phyloP scores from a whole-genome alignment of 139 green algal species.

The Volvox reticuliferus region DNA sequence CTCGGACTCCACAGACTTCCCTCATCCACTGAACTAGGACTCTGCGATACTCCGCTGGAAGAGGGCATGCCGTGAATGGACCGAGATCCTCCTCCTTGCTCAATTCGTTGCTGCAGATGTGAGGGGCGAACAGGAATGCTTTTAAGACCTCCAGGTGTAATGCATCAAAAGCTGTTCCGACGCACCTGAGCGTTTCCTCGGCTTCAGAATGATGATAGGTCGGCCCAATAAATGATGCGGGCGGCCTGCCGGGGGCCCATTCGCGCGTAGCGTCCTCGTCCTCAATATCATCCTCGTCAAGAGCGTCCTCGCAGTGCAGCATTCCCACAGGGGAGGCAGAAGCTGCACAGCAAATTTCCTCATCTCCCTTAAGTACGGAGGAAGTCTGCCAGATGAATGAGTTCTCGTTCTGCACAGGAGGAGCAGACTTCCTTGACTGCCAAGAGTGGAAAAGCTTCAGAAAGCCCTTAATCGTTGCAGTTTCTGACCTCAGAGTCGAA shows the following conservation, averaged over 20 bases:
- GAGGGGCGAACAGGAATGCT: too few relatives aligned
- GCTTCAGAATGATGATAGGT: conserved; percentile 19
- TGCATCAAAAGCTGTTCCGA: too few relatives aligned
- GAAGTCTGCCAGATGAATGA: not conserved
- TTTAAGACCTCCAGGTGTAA: too few relatives aligned
- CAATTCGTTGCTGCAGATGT: conserved; percentile 5
- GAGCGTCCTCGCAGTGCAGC: not conserved
- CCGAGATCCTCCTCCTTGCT: not conserved
- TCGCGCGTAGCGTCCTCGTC: conserved; percentile 14
- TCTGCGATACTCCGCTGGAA: not conserved
- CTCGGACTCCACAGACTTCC: not conserved
- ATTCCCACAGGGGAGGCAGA: not conserved
- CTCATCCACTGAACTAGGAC: conserved; percentile 14
- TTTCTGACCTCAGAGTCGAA: conserved; percentile 36
- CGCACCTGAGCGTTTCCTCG: conserved; percentile 7
- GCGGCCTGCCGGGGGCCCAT: not conserved
- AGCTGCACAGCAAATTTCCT: not conserved
- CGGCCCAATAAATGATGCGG: not conserved
- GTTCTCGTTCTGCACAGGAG: not conserved
- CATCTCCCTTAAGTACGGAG: not conserved
- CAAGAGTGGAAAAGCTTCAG: not conserved
- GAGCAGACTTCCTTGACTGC: not conserved
- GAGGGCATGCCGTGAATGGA: not conserved
- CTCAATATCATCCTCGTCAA: not conserved
- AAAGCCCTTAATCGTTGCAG: not conserved